phyloP scores from a whole-genome alignment of 192 early-diverging fungal genomes.

The Endogone sp. region DNA sequence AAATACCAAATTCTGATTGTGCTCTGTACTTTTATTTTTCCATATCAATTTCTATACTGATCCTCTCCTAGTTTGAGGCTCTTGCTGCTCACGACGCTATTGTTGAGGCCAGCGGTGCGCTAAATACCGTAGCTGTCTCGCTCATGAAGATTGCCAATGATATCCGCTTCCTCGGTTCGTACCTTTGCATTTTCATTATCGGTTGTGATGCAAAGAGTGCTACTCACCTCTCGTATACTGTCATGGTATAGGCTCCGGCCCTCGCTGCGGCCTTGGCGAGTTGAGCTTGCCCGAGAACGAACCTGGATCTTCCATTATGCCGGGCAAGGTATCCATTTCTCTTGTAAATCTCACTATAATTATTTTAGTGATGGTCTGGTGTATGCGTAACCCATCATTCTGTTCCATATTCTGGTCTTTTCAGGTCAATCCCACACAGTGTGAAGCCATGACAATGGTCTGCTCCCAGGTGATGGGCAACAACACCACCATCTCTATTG shows the following conservation, averaged over 20 bases:
- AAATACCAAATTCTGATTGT: not conserved
- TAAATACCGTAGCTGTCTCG: constrained; percentile 93
- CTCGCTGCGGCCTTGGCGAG: constrained; percentile 97
- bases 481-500: constrained; percentile 88
- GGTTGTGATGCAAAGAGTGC: not conserved
- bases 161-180: constrained; percentile 90
- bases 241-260: constrained; percentile 59
- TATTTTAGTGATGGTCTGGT: too few species aligned
- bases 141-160: constrained; percentile 99
- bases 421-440: constrained; percentile 96
- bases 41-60: too few species aligned
- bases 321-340: constrained; percentile 86
- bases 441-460: constrained; percentile 99
- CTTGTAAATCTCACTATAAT: too few species aligned
- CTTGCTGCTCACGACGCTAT: constrained; percentile 98
- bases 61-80: constrained; percentile 77
- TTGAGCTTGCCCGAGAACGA: constrained; percentile 97
- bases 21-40: constrained; percentile 4
- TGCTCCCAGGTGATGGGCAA: constrained; percentile 99
- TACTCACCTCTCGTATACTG: constrained; percentile 21
- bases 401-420: too few species aligned
- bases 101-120: constrained; percentile 91
- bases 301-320: constrained; percentile 99
- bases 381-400: too few species aligned
- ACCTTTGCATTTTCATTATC: too few species aligned